Conservation (phyloP, 495 filamentous ascomycete species). For the Cercophora sp. region DNA sequence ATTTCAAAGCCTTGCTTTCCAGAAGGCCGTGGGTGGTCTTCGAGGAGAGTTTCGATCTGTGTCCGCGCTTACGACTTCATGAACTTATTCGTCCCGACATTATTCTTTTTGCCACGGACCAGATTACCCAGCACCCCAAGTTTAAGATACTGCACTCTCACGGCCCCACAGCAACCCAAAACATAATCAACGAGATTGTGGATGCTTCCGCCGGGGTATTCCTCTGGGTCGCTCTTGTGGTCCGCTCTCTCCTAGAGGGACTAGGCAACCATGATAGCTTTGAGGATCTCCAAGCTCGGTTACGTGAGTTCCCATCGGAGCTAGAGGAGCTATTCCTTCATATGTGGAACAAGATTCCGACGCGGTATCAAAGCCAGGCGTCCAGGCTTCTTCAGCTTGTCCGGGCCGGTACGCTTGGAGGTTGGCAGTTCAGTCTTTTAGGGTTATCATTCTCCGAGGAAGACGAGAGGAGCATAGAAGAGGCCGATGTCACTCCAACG, state of each 20-base stretch:
- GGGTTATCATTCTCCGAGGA: constrained; percentile 4
- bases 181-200: constrained; percentile 1
- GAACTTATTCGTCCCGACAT: constrained; percentile 6
- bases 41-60: constrained; percentile 2
- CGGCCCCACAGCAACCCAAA: neutral
- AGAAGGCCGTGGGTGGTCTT: constrained; percentile 7
- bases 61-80: neutral
- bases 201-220: constrained; percentile 5
- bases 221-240: constrained; percentile 8
- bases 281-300: neutral
- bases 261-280: constrained; percentile 4
- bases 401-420: neutral
- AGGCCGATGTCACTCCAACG: neutral
- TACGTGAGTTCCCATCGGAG: constrained; percentile 4
- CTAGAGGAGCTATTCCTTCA: neutral
- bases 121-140: neutral
- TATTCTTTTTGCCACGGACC: neutral
- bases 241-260: neutral
- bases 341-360: constrained; percentile 4
- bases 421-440: neutral
- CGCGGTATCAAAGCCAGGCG: neutral
- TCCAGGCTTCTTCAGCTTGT: constrained; percentile 4
- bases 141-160: neutral
- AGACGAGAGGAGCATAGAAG: neutral
- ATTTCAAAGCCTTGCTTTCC: neutral